Evolutionary conservation across 2,329 filamentous ascomycete species (phyloP), one percentile per base, ranked within the genome.

Genomic region (Rutstroemia sydowiana): DNA sequence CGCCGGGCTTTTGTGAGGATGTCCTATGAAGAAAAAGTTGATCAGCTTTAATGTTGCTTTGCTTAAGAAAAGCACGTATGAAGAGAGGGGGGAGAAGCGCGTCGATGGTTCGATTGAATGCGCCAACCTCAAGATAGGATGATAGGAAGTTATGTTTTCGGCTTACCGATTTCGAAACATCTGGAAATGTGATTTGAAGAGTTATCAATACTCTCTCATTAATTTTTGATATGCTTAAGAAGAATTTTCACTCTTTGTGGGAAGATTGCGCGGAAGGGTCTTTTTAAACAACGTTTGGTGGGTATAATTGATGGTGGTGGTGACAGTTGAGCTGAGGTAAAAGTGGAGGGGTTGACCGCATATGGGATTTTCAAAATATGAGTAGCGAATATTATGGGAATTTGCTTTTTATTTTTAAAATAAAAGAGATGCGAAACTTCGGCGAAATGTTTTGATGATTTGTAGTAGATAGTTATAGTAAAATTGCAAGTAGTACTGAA

Each of bases 1-100:
- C 87, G 68, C 82, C 84, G 51, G 90, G 90, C 74, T 95, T 95
- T 70, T 90, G 87, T 51, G 87, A 83, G 69, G 63, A 64, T 55
- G 59, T 65, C 55, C 87, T 71, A 85, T 88, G 60, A 16, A 48
- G 16, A 18, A 34, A 3, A 18, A 39, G 1, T 16, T 51, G 41
- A 6, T 51, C 5, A 51, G 48, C 13, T 14, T 23, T 11, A 16
- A 18, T 37, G 16, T 30, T 7, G 32, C 23, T 44, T 8, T 23
- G 20, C n/a, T 5, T n/a, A n/a, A n/a, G n/a, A 28, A 44, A 39
- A 16, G n/a, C 46, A 26, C 45, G 31, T 46, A 21, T 16, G 30
- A 51, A n/a, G 30, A 48, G 13, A 13, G 41, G 28, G 20, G 13
- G 32, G 40, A 28, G 18, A 20, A 13, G 48, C 21, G 44, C 21